A percentile compares a stretch with the other conserved stretches of the same genome.
These are phyloP conservation scores for Sclerotinia borealis DNA, from an alignment of 2,329 filamentous ascomycete species.

Conservation along the genomic window DNA sequence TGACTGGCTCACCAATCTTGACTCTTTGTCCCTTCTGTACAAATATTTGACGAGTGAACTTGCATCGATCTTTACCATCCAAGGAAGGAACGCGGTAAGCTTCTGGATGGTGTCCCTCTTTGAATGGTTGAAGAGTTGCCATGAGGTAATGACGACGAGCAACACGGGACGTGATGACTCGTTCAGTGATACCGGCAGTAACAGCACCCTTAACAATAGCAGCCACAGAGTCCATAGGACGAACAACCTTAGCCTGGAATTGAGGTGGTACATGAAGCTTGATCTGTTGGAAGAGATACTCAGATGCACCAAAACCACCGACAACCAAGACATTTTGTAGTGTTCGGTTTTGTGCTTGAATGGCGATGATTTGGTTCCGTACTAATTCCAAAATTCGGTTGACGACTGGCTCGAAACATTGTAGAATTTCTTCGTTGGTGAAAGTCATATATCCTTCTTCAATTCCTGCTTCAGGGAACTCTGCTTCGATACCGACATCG, in stretches of 20 bases:
- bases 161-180: conserved; percentile 93
- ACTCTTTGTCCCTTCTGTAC: conserved; percentile 98
- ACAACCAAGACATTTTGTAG: conserved; percentile 96
- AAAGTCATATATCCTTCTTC: conserved; percentile 99
- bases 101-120: conserved; percentile 96
- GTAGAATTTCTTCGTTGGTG: conserved; percentile 96
- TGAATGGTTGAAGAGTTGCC: conserved; percentile 97
- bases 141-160: conserved; percentile 97
- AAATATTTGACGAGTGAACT: conserved; percentile 97
- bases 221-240: conserved; percentile 97
- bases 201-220: conserved; percentile 98
- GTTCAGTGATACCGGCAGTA: conserved; percentile 94
- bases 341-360: conserved; percentile 90
- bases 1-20: conserved; percentile 98
- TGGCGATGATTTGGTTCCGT: conserved; percentile 96
- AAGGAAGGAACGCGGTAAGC: conserved; percentile 95
- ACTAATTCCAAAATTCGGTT: conserved; percentile 95
- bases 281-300: conserved; percentile 99
- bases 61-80: conserved; percentile 96
- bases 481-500: conserved; percentile 96
- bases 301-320: conserved; percentile 94
- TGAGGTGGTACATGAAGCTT: conserved; percentile 97
- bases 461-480: conserved; percentile 95
- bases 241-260: conserved; percentile 96
- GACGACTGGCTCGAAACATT: conserved; percentile 97